These are phyloP conservation scores for Stachybotrys chartarum DNA, from an alignment of 2,329 filamentous ascomycete species.

Conservation along the genomic window DNA sequence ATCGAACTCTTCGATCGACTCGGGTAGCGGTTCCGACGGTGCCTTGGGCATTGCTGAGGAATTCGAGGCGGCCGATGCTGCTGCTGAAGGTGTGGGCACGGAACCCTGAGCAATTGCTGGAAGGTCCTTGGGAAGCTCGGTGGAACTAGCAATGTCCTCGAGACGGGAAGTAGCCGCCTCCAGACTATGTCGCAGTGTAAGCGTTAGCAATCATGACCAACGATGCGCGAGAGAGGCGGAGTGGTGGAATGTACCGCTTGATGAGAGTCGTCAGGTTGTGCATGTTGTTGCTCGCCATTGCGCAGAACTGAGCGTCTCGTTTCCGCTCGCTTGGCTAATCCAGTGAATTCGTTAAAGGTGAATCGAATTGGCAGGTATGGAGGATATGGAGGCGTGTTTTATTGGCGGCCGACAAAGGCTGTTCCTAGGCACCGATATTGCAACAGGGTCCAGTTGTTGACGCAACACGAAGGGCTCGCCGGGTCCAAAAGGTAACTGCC, in stretches of 20 bases:
- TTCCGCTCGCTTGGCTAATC: not conserved
- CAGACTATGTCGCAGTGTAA: constrained; percentile 51
- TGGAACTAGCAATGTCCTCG: constrained; percentile 87
- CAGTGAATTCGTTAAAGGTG: not conserved
- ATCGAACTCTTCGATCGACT: constrained; percentile 84
- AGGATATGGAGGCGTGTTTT: too few species aligned
- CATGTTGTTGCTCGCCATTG: constrained; percentile 68
- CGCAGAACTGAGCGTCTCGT: not conserved
- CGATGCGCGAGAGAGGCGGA: not conserved
- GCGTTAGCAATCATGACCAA: not conserved
- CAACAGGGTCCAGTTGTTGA: not conserved
- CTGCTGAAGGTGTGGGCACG: constrained; percentile 24
- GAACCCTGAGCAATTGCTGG: constrained; percentile 33
- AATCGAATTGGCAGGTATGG: too few species aligned
- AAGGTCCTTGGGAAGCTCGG: constrained; percentile 49
- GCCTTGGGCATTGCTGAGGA: constrained; percentile 18
- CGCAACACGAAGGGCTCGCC: not conserved
- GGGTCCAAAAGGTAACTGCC: not conserved
- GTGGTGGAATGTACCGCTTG: constrained; percentile 64
- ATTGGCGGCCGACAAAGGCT: not conserved
- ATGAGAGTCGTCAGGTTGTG: constrained; percentile 95
- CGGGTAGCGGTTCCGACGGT: constrained; percentile 55
- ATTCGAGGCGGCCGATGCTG: constrained; percentile 2
- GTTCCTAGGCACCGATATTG: not conserved
- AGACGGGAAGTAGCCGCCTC: constrained; percentile 94